Evolutionary conservation across 495 filamentous ascomycete genomes (phyloP).

Genomic region (Tuber borchii): DNA sequence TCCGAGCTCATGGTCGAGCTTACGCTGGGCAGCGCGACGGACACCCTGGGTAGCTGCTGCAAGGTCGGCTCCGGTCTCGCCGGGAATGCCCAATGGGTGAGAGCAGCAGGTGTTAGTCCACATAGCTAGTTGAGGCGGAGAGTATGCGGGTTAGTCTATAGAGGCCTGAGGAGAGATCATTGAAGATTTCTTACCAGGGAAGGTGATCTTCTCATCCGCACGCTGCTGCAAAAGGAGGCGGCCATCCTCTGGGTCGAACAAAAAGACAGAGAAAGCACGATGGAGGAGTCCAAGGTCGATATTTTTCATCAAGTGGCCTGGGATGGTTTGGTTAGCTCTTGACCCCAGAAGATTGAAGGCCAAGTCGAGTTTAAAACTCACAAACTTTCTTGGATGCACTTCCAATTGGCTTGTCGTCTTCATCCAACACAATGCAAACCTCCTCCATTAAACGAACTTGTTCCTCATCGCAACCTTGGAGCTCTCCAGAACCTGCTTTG

Average conservation of each 20-base stretch:
- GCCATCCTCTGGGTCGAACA: constrained; percentile 82
- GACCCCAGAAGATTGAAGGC: not conserved
- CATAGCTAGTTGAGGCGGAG: constrained; percentile 54
- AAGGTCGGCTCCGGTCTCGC: constrained; percentile 80
- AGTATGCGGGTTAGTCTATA: not conserved
- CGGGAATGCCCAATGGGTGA: constrained; percentile 84
- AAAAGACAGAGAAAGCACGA: constrained; percentile 94
- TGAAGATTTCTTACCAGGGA: constrained; percentile 51
- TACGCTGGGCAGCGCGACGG: constrained; percentile 82
- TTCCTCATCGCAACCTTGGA: constrained; percentile 90
- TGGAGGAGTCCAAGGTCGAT: constrained; percentile 92
- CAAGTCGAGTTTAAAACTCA: constrained; percentile 47
- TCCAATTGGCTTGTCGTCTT: constrained; percentile 87
- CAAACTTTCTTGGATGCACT: constrained; percentile 98
- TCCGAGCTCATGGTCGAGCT: constrained; percentile 88
- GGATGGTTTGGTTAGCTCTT: constrained; percentile 27
- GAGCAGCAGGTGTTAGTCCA: constrained; percentile 99
- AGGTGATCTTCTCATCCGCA: constrained; percentile 96
- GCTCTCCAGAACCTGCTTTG: constrained; percentile 46
- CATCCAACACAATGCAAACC: constrained; percentile 93
- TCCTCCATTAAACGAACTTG: constrained; percentile 98
- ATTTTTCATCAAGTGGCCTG: constrained; percentile 97
- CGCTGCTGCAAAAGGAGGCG: constrained; percentile 91
- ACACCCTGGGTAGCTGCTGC: constrained; percentile 74
- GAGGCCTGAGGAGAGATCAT: not conserved